phyloP scores from a whole-genome alignment of 306 rosid species.

The Albizia julibrissin region DNA sequence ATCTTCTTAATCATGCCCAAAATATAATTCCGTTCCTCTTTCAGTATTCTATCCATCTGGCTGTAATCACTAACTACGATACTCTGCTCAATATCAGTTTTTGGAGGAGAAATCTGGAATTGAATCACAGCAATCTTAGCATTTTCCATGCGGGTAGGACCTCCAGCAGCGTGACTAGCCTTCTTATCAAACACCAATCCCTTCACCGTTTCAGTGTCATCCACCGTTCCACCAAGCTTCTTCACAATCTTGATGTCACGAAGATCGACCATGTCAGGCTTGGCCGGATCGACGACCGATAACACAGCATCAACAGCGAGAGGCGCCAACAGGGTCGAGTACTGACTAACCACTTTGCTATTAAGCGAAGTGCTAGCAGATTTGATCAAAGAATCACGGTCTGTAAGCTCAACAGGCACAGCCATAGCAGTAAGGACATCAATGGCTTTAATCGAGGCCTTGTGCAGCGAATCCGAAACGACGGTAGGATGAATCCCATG shows the following conservation, averaged over 20 bases:
- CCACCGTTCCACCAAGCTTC: constrained; percentile 93
- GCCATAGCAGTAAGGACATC: constrained; percentile 95
- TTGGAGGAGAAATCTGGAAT: constrained; percentile 95
- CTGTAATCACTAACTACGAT: constrained; percentile 89
- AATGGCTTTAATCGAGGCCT: constrained; percentile 73
- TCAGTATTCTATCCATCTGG: constrained; percentile 96
- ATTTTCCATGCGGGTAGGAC: constrained; percentile 89
- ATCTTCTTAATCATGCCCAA: constrained; percentile 96
- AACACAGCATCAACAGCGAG: constrained; percentile 90
- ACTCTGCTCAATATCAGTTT: constrained; percentile 95
- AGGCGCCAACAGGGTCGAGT: constrained; percentile 88
- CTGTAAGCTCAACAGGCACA: constrained; percentile 84
- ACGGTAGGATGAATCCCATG: constrained; percentile 92
- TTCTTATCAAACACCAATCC: constrained; percentile 92
- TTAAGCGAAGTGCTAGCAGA: constrained; percentile 93
- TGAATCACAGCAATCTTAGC: constrained; percentile 96
- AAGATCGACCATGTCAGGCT: constrained; percentile 81
- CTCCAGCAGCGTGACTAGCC: constrained; percentile 95
- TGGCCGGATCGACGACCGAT: constrained; percentile 61
- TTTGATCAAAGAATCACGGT: constrained; percentile 77
- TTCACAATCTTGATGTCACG: constrained; percentile 91
- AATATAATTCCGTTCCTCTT: constrained; percentile 92
- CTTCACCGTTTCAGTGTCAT: constrained; percentile 77
- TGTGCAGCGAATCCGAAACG: constrained; percentile 80
- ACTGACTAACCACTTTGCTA: constrained; percentile 95